Evolutionary conservation across 2,329 filamentous ascomycete species (phyloP).

Genomic region (Arthrobotrys pseudoclavata): DNA sequence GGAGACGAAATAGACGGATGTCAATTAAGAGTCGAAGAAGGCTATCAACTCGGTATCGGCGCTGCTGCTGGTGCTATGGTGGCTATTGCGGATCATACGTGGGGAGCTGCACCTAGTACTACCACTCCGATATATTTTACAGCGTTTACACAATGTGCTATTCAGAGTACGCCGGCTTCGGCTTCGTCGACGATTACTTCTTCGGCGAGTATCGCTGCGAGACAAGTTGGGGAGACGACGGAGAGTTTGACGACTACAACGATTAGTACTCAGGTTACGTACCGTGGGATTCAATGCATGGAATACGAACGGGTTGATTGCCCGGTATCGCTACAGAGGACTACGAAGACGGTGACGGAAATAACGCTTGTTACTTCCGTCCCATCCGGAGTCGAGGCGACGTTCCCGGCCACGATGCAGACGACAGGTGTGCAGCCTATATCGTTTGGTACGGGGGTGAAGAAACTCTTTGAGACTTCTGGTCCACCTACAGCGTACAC

Average conservation of each 20-base stretch:
- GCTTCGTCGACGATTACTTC: neutral
- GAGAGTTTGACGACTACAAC: constrained; percentile 67
- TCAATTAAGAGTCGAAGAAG: constrained; percentile 68
- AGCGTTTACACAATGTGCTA: constrained; percentile 65
- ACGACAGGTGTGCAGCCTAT: constrained; percentile 65
- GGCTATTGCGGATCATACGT: constrained; percentile 67
- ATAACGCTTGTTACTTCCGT: constrained; percentile 67
- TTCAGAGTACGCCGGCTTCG: neutral
- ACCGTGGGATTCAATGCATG: constrained; percentile 68
- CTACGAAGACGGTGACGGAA: constrained; percentile 66
- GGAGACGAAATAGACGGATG: constrained; percentile 67
- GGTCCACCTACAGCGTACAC: constrained; percentile 69
- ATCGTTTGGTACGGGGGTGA: constrained; percentile 68
- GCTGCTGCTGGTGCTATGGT: constrained; percentile 72
- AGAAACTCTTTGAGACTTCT: constrained; percentile 66
- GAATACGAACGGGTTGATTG: constrained; percentile 69
- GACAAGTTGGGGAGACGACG: constrained; percentile 9
- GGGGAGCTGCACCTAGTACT: constrained; percentile 70
- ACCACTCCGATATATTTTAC: constrained; percentile 72
- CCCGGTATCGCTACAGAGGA: constrained; percentile 70
- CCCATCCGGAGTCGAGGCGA: constrained; percentile 65
- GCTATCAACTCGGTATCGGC: constrained; percentile 71
- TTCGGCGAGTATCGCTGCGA: constrained; percentile 9
- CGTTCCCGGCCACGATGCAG: constrained; percentile 67
- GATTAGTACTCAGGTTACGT: constrained; percentile 66